Evolutionary conservation across 2,329 filamentous ascomycete species (phyloP), one percentile per base, ranked within the genome.

Genomic region (Trichoderma lentiforme): DNA sequence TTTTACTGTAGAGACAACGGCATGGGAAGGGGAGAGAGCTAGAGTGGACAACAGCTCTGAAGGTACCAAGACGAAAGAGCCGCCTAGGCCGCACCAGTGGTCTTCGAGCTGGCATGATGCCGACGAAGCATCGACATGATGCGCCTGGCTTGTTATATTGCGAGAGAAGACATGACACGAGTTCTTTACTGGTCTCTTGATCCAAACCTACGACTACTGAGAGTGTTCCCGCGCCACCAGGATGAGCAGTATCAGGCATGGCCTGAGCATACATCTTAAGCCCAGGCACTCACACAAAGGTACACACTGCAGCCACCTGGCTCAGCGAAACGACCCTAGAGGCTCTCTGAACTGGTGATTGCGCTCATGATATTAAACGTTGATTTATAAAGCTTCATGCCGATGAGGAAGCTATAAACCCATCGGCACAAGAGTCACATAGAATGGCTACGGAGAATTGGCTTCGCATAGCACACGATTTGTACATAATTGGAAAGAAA

Each of bases 1-100:
- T 8, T 91, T 91, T 75, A 86, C 83, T 78, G 86, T 90, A 57
- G 89, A 91, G 81, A 91, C 89, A 28, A 91, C 89, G 14, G 84
- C 85, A 57, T 91, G 89, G 89, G 89, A 91, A 80, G 83, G 79
- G 73, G 78, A 77, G 72, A 75, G 74, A 60, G 74, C 74, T 61
- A 34, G 32, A 36, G 57, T 5, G 18, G 71, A 70, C 15, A 24
- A 24, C 21, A 28, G 70, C 53, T n/a, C 28, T 26, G 57, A 70
- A 18, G 39, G 39, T 15, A 36, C 57, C 21, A 61, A 39, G 39
- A n/a, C 21, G 4, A 66, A 53, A 43, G 67, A 71, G 21, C 69
- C 74, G 7, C 47, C 73, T 58, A 76, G 75, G 60, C 77, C 78
- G 68, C 77, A 76, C 21, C 78, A 80, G 65, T 81, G 80, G 81